A percentile compares a stretch with the other conserved stretches of the same genome.
phyloP scores from a whole-genome alignment of 139 green algal genomes.

The Coccomyxa sp. region DNA sequence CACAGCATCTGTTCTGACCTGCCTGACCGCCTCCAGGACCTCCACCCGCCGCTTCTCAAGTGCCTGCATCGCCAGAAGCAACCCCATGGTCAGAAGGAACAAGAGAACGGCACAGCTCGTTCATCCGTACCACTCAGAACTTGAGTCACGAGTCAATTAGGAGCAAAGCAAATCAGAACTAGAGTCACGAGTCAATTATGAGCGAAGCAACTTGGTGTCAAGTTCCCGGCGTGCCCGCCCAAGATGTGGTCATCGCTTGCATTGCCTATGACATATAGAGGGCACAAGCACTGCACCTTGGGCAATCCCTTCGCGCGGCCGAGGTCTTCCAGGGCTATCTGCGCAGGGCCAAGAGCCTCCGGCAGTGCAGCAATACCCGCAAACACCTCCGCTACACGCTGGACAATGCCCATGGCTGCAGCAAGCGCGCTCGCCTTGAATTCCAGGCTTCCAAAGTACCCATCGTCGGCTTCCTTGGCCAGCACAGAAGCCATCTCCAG shows the following conservation, averaged over 20 bases:
- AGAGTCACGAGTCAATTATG: too few species aligned
- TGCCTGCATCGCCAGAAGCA: not conserved
- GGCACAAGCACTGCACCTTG: too few species aligned
- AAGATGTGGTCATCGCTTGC: too few species aligned
- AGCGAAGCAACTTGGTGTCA: too few species aligned
- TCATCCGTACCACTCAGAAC: too few species aligned
- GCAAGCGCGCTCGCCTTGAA: slow-evolving; percentile 33
- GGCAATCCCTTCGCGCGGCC: too few species aligned
- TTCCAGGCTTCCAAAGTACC: not conserved
- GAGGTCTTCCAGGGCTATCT: not conserved
- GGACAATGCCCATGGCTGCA: slow-evolving; percentile 39
- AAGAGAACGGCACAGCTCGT: too few species aligned
- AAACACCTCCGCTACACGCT: slow-evolving; percentile 19
- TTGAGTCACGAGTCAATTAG: too few species aligned
- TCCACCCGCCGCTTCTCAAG: slow-evolving; percentile 13
- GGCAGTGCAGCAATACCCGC: slow-evolving; percentile 30
- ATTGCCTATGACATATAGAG: too few species aligned
- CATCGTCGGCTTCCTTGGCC: not conserved
- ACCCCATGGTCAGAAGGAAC: too few species aligned
- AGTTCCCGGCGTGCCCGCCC: too few species aligned
- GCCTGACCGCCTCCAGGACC: slow-evolving; percentile 29
- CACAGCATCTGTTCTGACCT: not conserved
- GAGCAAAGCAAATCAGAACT: too few species aligned
- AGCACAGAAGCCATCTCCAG: slow-evolving; percentile 13
- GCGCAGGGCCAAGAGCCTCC: slow-evolving; percentile 42